phyloP scores from a whole-genome alignment of 768 basidiomycete species.

The Collybia sordida region DNA sequence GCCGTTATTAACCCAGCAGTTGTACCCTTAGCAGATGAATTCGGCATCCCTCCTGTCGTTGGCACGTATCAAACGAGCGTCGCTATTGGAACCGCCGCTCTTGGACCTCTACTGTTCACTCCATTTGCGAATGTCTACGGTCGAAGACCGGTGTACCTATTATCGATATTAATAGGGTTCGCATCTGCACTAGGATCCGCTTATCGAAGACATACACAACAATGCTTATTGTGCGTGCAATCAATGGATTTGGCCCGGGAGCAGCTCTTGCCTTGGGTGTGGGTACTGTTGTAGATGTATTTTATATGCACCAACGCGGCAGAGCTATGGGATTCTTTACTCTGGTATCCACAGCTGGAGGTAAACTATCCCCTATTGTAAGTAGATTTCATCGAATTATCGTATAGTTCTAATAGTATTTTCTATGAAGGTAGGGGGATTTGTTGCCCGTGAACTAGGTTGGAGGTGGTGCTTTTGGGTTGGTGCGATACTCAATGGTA shows the following conservation, averaged over 20 bases:
- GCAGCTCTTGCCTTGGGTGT: constrained; percentile 38
- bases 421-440: constrained; percentile 29
- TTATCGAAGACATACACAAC: constrained; percentile 29
- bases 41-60: constrained; percentile 32
- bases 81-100: constrained; percentile 32
- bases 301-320: constrained; percentile 36
- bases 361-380: constrained; percentile 40
- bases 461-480: constrained; percentile 47
- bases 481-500: constrained; percentile 37
- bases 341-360: constrained; percentile 38
- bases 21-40: constrained; percentile 34
- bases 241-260: constrained; percentile 35
- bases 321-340: constrained; percentile 40
- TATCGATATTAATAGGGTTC: constrained; percentile 33
- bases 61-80: constrained; percentile 42
- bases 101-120: constrained; percentile 36
- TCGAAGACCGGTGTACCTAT: constrained; percentile 34
- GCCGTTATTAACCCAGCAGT: constrained; percentile 38
- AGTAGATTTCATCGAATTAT: constrained; percentile 5
- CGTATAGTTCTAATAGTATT: background rate
- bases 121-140: constrained; percentile 42
- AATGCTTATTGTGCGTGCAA: constrained; percentile 33
- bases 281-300: constrained; percentile 37
- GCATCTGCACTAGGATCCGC: constrained; percentile 32
- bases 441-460: constrained; percentile 32